A percentile compares a stretch with the other conserved stretches of the same genome.
Conservation (phyloP, 257 asterid genomes). For the Forsythia viridissima region DNA sequence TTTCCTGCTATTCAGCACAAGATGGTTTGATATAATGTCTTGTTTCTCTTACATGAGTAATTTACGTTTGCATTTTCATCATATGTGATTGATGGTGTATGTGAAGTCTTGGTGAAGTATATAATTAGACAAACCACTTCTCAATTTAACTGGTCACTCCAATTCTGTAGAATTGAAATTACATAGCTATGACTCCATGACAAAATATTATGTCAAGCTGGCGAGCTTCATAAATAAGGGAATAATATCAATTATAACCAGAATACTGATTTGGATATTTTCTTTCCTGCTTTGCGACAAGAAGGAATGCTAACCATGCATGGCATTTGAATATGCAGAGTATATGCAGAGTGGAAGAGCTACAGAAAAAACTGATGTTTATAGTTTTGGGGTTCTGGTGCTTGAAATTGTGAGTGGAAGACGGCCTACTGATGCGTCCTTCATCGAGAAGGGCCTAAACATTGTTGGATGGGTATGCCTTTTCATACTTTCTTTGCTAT, state of each 20-base stretch:
- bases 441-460: constrained; percentile 82
- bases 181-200: background rate
- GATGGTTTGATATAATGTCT: background rate
- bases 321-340: constrained; percentile 39
- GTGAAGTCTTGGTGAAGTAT: background rate
- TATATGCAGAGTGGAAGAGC: constrained; percentile 97
- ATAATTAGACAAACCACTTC: background rate
- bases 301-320: background rate
- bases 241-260: no score
- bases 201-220: background rate
- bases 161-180: no score
- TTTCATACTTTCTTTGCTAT: background rate
- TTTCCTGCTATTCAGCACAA: background rate
- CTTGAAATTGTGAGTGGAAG: constrained; percentile 74
- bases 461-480: constrained; percentile 83
- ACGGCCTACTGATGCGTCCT: constrained; percentile 82
- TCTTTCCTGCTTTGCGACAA: background rate
- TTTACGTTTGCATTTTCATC: no score
- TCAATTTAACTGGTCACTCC: background rate
- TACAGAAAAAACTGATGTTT: constrained; percentile 85
- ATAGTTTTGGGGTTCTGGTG: constrained; percentile 83
- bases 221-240: background rate
- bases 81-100: background rate
- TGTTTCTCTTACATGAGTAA: background rate
- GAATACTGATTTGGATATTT: background rate